Conservation (phyloP, 495 filamentous ascomycete species). For the Trichoderma orchidacearum region DNA sequence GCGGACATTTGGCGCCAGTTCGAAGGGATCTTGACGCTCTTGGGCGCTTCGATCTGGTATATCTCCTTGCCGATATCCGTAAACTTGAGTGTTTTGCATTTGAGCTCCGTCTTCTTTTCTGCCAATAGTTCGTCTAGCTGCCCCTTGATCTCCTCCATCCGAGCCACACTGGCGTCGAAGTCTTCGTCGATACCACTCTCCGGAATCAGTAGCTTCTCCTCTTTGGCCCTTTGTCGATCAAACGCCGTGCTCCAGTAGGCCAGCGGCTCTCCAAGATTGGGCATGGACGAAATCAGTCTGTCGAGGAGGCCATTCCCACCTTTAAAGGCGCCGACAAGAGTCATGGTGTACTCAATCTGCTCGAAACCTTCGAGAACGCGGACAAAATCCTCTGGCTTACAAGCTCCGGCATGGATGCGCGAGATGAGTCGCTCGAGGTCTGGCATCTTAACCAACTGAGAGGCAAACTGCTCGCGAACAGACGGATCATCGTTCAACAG, state of each 20-base stretch:
- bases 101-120: constrained; percentile 51
- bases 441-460: constrained; percentile 76
- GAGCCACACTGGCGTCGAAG: constrained; percentile 77
- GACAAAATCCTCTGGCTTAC: constrained; percentile 82
- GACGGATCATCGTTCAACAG: constrained; percentile 70
- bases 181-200: constrained; percentile 80
- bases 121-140: constrained; percentile 62
- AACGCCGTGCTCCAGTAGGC: constrained; percentile 88
- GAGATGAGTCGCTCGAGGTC: constrained; percentile 93
- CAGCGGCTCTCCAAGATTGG: constrained; percentile 59
- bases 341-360: constrained; percentile 86
- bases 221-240: constrained; percentile 66
- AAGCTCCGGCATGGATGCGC: constrained; percentile 80
- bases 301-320: constrained; percentile 71
- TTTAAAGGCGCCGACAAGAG: constrained; percentile 55
- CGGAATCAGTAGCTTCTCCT: constrained; percentile 62
- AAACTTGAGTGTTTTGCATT: constrained; percentile 58
- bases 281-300: constrained; percentile 71
- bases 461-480: constrained; percentile 70
- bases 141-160: constrained; percentile 54
- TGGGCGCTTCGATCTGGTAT: constrained; percentile 87
- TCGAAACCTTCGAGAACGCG: constrained; percentile 95
- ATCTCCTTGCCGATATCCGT: constrained; percentile 92
- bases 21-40: constrained; percentile 75
- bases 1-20: constrained; percentile 94